Base-by-base conservation (phyloP, 2,329 filamentous ascomycete genomes). In the Cryphonectria parasitica region DNA sequence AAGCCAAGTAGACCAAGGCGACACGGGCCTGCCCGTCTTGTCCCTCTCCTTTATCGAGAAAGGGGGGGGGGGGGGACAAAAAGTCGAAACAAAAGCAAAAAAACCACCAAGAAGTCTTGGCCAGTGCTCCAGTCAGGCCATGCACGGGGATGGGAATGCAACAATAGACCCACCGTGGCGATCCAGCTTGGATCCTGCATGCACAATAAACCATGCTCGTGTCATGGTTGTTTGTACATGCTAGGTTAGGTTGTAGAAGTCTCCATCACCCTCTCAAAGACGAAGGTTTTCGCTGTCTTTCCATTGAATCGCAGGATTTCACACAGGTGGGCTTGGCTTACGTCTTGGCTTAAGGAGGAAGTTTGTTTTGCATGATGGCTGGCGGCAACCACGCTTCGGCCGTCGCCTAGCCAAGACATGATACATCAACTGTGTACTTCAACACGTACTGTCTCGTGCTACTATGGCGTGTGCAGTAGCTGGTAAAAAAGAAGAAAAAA, bases 1-100 rank as follows among this genome's bases (percentile, higher is more conserved):
- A 28, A 58, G 54, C 54, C 54, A 58, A 58, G 54, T 17, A 17
- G 28, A 58, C 54, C 54, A 58, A 58, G 54, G 54, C 54, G 45
- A 49, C 10, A 19, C 45, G 54, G 54, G 25, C 25, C 54, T 58
- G 11, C 25, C 54, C 54, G 54, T 28, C 54, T 58, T 58, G 54
- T 28, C 15, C 25, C 28, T 31, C 4, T 11, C 17, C 43, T 5
- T 6, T 15, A 19, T 22, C 43, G 19, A 22, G 15, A n/a, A n/a
- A n/a, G n/a, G n/a, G n/a, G n/a, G n/a, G n/a, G n/a, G n/a, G 43
- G 6, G 43, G 15, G 15, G 43, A 22, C 17, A 22, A 45, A 19
- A 22, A 6, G 6, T 49, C 19, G 45, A 49, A 49, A n/a, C 45
- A 49, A 19, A 3, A 39, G 36, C 36, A 39, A 15, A 43, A 11